Conservation (phyloP, 2,329 filamentous ascomycete species). For the Xylariaceae sp. region DNA sequence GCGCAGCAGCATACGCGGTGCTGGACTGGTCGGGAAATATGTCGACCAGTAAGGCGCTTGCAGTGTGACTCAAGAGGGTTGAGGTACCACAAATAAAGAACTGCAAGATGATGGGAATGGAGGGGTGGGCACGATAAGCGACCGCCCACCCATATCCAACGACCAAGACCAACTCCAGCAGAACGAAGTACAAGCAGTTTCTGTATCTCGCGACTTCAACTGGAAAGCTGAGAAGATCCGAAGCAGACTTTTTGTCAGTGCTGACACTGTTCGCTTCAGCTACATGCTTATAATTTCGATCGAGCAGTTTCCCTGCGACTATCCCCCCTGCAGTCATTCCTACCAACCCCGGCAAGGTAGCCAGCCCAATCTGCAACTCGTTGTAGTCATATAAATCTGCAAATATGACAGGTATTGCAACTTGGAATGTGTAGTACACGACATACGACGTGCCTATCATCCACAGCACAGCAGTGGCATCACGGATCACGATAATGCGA, state of each 20-base stretch:
- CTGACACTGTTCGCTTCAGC: background rate
- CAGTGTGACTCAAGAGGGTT: constrained; percentile 6
- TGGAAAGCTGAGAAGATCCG: constrained; percentile 1
- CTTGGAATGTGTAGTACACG: constrained; percentile 7
- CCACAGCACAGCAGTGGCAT: background rate
- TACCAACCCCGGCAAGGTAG: constrained; percentile 2
- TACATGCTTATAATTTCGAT: constrained; percentile 6
- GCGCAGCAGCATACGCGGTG: constrained; percentile 6
- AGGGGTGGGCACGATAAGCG: constrained; percentile 1
- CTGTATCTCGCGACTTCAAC: constrained; percentile 6
- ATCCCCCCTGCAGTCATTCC: constrained; percentile 10
- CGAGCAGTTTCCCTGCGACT: constrained; percentile 7
- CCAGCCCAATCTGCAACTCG: constrained; percentile 7
- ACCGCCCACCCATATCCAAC: constrained; percentile 9
- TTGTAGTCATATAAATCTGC: constrained; percentile 6
- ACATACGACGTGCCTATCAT: background rate
- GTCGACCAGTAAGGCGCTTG: constrained; percentile 10
- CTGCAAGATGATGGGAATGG: constrained; percentile 5
- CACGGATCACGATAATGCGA: constrained; percentile 1
- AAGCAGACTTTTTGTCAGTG: background rate
- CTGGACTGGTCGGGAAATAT: constrained; percentile 9
- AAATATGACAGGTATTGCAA: constrained; percentile 7
- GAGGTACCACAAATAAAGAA: constrained; percentile 7
- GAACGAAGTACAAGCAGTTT: background rate
- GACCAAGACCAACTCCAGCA: constrained; percentile 2